Evolutionary conservation across 2,329 filamentous ascomycete genomes (phyloP).

Genomic region (Exutisphaerella laricina): DNA sequence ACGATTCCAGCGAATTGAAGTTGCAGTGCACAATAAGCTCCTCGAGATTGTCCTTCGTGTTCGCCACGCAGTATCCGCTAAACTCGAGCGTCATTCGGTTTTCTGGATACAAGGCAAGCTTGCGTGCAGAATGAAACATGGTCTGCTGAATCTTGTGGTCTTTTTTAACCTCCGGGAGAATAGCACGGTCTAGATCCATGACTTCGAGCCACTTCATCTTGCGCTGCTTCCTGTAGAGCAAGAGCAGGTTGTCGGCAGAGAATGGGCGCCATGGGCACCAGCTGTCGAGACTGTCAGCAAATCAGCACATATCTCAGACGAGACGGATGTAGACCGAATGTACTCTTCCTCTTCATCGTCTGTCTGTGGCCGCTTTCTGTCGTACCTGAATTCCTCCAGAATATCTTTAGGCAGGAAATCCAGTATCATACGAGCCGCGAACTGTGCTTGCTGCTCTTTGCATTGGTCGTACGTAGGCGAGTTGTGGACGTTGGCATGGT

Average conservation of each 20-base stretch:
- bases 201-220: constrained; percentile 46
- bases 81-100: constrained; percentile 41
- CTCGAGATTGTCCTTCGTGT: constrained; percentile 38
- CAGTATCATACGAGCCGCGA: constrained; percentile 45
- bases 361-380: constrained; percentile 4
- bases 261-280: constrained; percentile 49
- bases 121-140: constrained; percentile 39
- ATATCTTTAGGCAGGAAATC: constrained; percentile 46
- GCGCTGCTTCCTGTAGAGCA: constrained; percentile 46
- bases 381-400: constrained; percentile 43
- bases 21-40: constrained; percentile 45
- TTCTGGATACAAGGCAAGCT: constrained; percentile 46
- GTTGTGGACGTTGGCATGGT: constrained; percentile 37
- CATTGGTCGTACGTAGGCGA: constrained; percentile 34
- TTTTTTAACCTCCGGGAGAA: constrained; percentile 40
- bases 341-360: constrained; percentile 8
- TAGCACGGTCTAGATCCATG: constrained; percentile 42
- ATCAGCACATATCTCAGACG: constrained; percentile 8
- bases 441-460: constrained; percentile 41
- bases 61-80: constrained; percentile 40
- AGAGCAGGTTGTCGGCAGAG: constrained; percentile 42
- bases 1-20: constrained; percentile 37
- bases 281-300: constrained; percentile 26
- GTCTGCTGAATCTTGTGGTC: constrained; percentile 35
- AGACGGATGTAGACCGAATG: constrained; percentile 2